These are phyloP conservation scores for Alternaria rosae DNA, from an alignment of 2,329 filamentous ascomycete genomes.

Conservation along the genomic window DNA sequence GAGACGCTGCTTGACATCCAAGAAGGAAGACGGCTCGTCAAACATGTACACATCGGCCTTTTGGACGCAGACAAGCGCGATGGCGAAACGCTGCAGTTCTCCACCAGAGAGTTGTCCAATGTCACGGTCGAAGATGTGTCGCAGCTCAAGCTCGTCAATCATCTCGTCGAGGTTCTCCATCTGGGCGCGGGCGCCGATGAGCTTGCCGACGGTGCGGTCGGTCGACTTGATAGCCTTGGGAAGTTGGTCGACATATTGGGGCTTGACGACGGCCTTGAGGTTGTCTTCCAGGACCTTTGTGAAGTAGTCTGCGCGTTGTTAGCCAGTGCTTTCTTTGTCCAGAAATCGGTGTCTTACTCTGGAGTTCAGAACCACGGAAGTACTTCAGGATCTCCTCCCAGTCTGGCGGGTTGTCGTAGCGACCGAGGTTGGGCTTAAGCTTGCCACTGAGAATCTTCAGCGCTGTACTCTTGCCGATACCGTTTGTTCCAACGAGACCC, in stretches of 20 bases:
- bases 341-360: constrained; percentile 68
- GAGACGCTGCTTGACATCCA: constrained; percentile 99
- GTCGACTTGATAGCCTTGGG: constrained; percentile 87
- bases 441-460: constrained; percentile 98
- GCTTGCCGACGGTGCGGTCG: constrained; percentile 77
- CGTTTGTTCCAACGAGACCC: constrained; percentile 97
- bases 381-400: constrained; percentile 99
- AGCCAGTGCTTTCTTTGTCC: constrained; percentile 12
- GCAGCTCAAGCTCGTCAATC: constrained; percentile 82
- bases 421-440: constrained; percentile 95
- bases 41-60: constrained; percentile 98
- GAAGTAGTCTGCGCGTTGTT: constrained; percentile 78
- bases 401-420: constrained; percentile 94
- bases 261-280: constrained; percentile 97
- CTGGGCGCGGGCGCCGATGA: constrained; percentile 78
- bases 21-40: constrained; percentile 97
- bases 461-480: constrained; percentile 99
- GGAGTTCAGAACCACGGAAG: constrained; percentile 95
- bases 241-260: constrained; percentile 98
- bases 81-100: constrained; percentile 97
- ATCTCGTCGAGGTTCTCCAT: constrained; percentile 85
- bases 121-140: constrained; percentile 90
- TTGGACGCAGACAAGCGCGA: constrained; percentile 93
- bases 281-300: constrained; percentile 98
- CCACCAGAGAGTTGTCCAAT: constrained; percentile 91